These are phyloP conservation scores for Fusarium acutatum DNA, from an alignment of 2,329 filamentous ascomycete species.

Conservation along the genomic window DNA sequence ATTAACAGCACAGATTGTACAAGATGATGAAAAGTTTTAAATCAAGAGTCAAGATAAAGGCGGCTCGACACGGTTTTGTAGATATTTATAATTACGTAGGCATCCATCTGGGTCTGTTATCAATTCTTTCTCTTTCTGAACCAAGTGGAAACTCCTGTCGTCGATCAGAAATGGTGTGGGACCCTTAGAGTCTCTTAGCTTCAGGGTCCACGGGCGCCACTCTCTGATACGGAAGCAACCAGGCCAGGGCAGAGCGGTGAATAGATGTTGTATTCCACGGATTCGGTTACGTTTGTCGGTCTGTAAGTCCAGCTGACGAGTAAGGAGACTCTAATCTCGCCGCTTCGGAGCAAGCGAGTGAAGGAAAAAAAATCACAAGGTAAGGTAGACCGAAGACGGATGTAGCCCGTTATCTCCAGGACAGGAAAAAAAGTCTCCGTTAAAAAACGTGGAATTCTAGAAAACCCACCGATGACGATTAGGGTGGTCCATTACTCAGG, in stretches of 20 bases:
- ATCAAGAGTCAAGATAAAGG: background rate
- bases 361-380: background rate
- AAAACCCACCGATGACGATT: constrained; percentile 30
- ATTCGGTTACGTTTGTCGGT: constrained; percentile 17
- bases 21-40: background rate
- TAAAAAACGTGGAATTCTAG: constrained; percentile 11
- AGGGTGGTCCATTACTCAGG: constrained; percentile 27
- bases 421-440: background rate
- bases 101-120: background rate
- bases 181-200: constrained; percentile 21
- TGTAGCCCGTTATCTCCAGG: constrained; percentile 7
- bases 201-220: constrained; percentile 35
- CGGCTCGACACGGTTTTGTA: background rate
- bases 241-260: constrained; percentile 33
- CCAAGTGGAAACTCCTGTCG: constrained; percentile 27
- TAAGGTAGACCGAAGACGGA: background rate
- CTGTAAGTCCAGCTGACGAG: background rate
- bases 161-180: constrained; percentile 15
- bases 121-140: constrained; percentile 16
- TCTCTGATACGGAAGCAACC: constrained; percentile 21
- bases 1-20: background rate
- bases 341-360: constrained; percentile 5
- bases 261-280: constrained; percentile 10
- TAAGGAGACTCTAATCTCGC: background rate
- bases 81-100: constrained; percentile 30